Base-by-base conservation (phyloP, 441 rosid species). In the Aleurites moluccanus region DNA sequence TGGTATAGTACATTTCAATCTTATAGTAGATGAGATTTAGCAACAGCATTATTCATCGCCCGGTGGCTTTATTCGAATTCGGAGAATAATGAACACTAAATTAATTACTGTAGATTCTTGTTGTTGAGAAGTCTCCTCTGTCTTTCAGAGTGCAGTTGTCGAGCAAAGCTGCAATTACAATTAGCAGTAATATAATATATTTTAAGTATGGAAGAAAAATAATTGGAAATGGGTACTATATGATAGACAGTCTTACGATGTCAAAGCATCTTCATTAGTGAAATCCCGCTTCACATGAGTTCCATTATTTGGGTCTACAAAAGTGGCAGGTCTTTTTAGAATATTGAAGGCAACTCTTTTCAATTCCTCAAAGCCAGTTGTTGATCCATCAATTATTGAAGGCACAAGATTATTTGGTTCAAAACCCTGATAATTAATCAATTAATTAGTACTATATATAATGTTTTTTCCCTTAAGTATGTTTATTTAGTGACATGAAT, bases 301-400 rank as follows among this genome's bases (percentile, higher is more conserved):
- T 53, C 61, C 47, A 14, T 62, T 52, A 52, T 53, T 53, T 16
- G 73, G 73, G n/a, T 69, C 62, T 9, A 69, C 45, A n/a, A 23
- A 14, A 53, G 28, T 53, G 7, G 47, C 73, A 3, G n/a, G 3
- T 18, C 27, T 52, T 3, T 52, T 30, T 1, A 68, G 49, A 7
- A 50, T 50, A 6, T 50, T 15, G 3, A 25, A 2, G 23, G 60
- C 61, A 10, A 50, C 30, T 59, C 38, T 25, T 18, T 59, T 27
- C 6, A 59, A 59, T 18, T 13, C 64, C 64, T 27, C 33, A 27
- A 59, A 27, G 7, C 64, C 64, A 11, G 18, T 11, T 5, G 64
- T 14, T 59, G 64, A 27, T 59, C 28, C 64, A 59, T 59, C 35
- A 8, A 27, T 23, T 13, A 21, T 23, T 10, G 52, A 42, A 42